Evolutionary conservation across 1,284 basidiomycete species (phyloP).

Genomic region (Microbotryum lychnidis-dioicae): DNA sequence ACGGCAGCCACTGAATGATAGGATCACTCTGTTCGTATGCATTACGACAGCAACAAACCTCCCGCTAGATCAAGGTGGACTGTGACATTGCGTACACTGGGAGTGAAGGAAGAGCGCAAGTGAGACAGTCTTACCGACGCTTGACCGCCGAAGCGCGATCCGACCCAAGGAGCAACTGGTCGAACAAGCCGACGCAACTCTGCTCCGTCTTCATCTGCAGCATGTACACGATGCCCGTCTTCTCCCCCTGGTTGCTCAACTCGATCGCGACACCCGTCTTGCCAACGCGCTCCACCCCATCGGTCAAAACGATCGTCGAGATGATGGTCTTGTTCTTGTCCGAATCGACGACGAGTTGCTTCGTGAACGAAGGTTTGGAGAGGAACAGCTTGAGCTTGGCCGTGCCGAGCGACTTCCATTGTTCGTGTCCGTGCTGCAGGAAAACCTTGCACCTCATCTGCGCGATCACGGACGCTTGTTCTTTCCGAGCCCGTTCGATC

Average conservation of each 20-base stretch:
- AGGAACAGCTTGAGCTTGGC: constrained; percentile 79
- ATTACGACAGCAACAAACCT: no score
- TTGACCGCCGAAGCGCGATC: constrained; percentile 48
- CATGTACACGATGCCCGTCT: constrained; percentile 98
- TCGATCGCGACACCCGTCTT: constrained; percentile 97
- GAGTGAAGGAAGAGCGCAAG: no score
- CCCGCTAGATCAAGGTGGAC: no score
- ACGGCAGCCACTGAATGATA: no score
- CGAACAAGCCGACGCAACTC: constrained; percentile 74
- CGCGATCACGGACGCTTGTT: constrained; percentile 43
- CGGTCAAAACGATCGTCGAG: constrained; percentile 88
- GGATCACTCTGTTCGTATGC: no score
- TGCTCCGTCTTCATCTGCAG: constrained; percentile 76
- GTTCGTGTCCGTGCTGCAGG: constrained; percentile 84
- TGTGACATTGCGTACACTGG: no score
- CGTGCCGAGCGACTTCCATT: constrained; percentile 92
- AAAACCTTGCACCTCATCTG: constrained; percentile 99
- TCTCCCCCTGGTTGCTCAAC: constrained; percentile 74
- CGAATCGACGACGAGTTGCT: constrained; percentile 91
- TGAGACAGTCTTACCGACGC: neutral
- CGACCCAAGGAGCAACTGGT: constrained; percentile 77
- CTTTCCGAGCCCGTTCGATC: neutral
- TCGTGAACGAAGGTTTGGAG: constrained; percentile 70
- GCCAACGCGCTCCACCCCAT: constrained; percentile 94
- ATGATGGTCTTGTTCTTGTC: constrained; percentile 78